Evolutionary conservation across 2,329 filamentous ascomycete genomes (phyloP), one percentile per base, ranked within the genome.

Genomic region (Cladosporium sp.): DNA sequence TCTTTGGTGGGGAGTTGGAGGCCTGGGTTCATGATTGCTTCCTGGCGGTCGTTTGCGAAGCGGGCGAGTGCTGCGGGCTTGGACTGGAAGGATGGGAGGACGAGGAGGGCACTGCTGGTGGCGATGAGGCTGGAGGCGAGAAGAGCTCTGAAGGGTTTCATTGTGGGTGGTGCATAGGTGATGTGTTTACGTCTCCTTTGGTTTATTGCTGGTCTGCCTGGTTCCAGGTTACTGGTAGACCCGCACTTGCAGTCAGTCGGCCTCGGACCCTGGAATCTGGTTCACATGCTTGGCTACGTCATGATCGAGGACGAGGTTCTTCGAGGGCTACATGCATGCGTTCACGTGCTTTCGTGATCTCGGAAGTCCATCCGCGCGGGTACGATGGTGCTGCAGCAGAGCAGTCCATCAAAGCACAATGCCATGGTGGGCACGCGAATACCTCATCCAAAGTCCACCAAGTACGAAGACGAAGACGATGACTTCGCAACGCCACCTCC

Each of bases 391-490:
- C 66, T 79, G 64, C 71, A 72, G 61, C 63, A 68, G 53, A 72
- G 71, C 65, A 75, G 69, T 55, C 66, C 73, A 37, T 76, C 76
- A 4, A 75, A 75, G 59, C 75, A 79, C 61, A 79, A 78, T 66
- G 71, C 72, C 37, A 80, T 80, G 77, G 28, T 32, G 34, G 74
- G 75, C n/a, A 67, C 68, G 45, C 71, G 71, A 28, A 71, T 76
- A 15, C 71, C 73, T 22, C 75, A 77, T 56, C 71, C 75, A 2
- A 74, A 75, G 64, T 76, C 76, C 9, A 77, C 74, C 9, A 75
- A 76, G 28, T 76, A 72, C 61, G 68, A 76, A 57, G 70, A 69
- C 58, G 68, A 72, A 34, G 62, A 66, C 15, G 62, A 61, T 20
- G 70, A 73, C 40, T 71, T 69, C 53, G 57, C 59, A 13, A 66